Percentiles rank a stretch among this genome's conserved stretches.
These are phyloP conservation scores for Colletotrichum incanum DNA, from an alignment of 2,329 filamentous ascomycete species.

Conservation along the genomic window DNA sequence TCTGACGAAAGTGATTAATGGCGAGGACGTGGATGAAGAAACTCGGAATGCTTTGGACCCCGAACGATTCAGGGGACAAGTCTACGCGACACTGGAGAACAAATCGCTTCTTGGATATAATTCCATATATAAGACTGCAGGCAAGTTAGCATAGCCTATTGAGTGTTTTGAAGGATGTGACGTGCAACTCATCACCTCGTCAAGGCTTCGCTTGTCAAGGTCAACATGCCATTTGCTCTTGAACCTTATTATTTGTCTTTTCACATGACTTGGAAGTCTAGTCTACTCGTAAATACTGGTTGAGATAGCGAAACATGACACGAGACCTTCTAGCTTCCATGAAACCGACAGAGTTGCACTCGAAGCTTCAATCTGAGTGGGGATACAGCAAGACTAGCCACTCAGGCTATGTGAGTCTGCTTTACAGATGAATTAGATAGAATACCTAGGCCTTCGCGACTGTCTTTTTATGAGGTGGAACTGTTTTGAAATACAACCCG, in stretches of 20 bases:
- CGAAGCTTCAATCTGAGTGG: too few relatives aligned
- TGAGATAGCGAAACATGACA: too few relatives aligned
- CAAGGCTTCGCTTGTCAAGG: neutral
- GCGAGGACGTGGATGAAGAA: slow-evolving; percentile 2
- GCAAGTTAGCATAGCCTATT: neutral
- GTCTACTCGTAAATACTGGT: too few relatives aligned
- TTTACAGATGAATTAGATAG: too few relatives aligned
- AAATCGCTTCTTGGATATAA: slow-evolving; percentile 23
- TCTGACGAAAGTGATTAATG: slow-evolving; percentile 4
- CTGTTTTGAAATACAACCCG: neutral
- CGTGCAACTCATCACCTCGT: neutral
- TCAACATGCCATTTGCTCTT: neutral
- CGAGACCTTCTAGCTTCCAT: too few relatives aligned
- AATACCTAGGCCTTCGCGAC: too few relatives aligned
- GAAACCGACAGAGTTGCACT: too few relatives aligned
- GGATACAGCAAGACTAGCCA: too few relatives aligned
- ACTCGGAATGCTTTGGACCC: slow-evolving; percentile 6
- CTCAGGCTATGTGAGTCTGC: too few relatives aligned
- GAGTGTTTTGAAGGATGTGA: neutral
- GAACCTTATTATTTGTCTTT: too few relatives aligned
- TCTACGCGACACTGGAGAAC: slow-evolving; percentile 6
- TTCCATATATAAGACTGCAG: slow-evolving; percentile 25
- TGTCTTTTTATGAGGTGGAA: too few relatives aligned
- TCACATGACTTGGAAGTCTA: too few relatives aligned
- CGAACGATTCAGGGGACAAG: slow-evolving; percentile 17